Evolutionary conservation across 129 eudicot genomes (phyloP).

Genomic region (Centaurea solstitialis): DNA sequence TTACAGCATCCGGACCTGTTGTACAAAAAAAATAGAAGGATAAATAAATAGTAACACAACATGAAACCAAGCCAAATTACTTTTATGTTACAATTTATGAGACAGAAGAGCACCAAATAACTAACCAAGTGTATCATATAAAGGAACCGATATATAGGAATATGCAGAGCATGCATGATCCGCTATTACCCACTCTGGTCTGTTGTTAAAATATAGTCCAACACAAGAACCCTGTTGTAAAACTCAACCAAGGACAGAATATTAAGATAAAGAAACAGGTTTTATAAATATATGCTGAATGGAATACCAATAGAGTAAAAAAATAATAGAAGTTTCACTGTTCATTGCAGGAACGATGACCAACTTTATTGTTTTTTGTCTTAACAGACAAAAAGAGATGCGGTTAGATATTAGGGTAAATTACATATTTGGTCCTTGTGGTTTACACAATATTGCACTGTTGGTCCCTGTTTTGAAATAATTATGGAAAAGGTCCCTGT

Average conservation of each 20-base stretch:
- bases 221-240: constrained; percentile 49
- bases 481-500: too few relatives aligned
- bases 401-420: not conserved
- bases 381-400: not conserved
- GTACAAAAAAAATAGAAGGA: not conserved
- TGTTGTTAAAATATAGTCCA: constrained; percentile 58
- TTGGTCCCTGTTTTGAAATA: too few relatives aligned
- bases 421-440: too few relatives aligned
- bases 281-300: not conserved
- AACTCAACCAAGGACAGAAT: constrained; percentile 2
- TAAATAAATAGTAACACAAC: not conserved
- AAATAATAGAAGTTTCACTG: not conserved
- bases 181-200: constrained; percentile 60
- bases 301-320: not conserved
- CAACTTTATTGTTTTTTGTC: not conserved
- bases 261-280: not conserved
- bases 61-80: not conserved
- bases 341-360: not conserved
- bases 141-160: constrained; percentile 56
- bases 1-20: constrained; percentile 78
- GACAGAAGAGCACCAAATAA: constrained; percentile 7
- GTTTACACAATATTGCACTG: too few relatives aligned
- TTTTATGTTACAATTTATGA: not conserved
- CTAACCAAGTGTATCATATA: constrained; percentile 60
- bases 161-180: constrained; percentile 70